A percentile compares a stretch with the other conserved stretches of the same genome.
Evolutionary conservation across 768 basidiomycete species (phyloP).

Genomic region (Kwoniella sp.): DNA sequence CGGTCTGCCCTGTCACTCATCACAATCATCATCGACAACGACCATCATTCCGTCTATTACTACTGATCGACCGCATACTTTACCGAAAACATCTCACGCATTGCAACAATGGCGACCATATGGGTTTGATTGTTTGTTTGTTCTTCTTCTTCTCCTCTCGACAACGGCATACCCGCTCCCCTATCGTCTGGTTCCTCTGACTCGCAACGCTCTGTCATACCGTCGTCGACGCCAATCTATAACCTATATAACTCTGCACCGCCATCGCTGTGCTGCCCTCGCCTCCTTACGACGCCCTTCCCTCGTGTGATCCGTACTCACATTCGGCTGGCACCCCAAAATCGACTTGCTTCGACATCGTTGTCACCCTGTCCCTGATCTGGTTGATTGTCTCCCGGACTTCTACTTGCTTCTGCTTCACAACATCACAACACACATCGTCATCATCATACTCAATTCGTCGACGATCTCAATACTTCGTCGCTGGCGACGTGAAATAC

Average conservation of each 20-base stretch:
- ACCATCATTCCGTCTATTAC: not conserved
- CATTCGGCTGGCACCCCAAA: not conserved
- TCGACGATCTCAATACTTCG: slow-evolving; percentile 3
- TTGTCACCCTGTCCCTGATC: slow-evolving; percentile 4
- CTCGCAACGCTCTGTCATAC: not conserved
- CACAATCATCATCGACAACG: not conserved
- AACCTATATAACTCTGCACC: not conserved
- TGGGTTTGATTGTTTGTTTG: not conserved
- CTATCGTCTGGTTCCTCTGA: not conserved
- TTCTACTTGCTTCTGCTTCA: not conserved
- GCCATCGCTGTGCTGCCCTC: not conserved
- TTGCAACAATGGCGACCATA: not conserved
- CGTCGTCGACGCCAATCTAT: not conserved
- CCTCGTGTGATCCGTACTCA: slow-evolving; percentile 2
- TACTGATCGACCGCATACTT: not conserved
- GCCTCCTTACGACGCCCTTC: slow-evolving; percentile 9
- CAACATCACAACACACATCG: not conserved
- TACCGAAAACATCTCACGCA: not conserved
- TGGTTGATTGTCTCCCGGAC: not conserved
- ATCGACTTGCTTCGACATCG: slow-evolving; percentile 2
- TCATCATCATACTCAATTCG: not conserved
- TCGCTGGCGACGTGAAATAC: not conserved
- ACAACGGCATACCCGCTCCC: not conserved
- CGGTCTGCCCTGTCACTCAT: no score
- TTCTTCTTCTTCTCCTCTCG: not conserved